Base-by-base conservation (phyloP, 768 basidiomycete species). In the Chiua virens region DNA sequence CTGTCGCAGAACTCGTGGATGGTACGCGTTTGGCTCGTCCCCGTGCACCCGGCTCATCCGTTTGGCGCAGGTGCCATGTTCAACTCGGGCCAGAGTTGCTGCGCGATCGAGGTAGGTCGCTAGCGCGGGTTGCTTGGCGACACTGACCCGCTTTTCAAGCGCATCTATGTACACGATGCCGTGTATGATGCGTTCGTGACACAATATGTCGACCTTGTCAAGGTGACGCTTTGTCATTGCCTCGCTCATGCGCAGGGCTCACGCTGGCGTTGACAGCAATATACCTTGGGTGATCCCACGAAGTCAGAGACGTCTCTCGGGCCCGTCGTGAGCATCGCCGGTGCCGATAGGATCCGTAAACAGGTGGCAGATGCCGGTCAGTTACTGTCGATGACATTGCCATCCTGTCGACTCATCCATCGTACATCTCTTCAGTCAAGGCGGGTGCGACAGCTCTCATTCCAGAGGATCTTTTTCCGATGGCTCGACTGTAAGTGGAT, bases 21-120 rank as follows among this genome's bases (percentile, higher is more conserved):
- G 96, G 94, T 87, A 49, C 43, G 75, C 6, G 34, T 17, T 45
- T 20, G 23, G 10, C 3, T n/a, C 32, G n/a, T 17, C 18, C 15
- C 9, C 5, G 7, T 27, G 40, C 39, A 27, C 38, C 9, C 25
- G 42, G 28, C 35, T 49, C 5, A 52, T 5, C 20, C 23, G 20
- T 23, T 22, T 38, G 32, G 20, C 36, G 2, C 59, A 92, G 90
- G 92, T 34, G 87, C 92, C 5, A 86, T 95, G 72, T 99, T 93
- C 77, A 98, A 98, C 70, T 94, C 95, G 15, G 97, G 97, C 2
- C 97, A 99, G 71, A 95, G 92, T 56, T 98, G 96, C 69, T 98
- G 96, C 64, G 84, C 89, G 1, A 75, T 98, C 53, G 97, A 99
- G 76, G 89, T 88, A 54, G 15, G 73, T 62, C 6, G 32, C 28